These are phyloP conservation scores for Fusarium proliferatum DNA, from an alignment of 2,329 filamentous ascomycete genomes.

Conservation along the genomic window DNA sequence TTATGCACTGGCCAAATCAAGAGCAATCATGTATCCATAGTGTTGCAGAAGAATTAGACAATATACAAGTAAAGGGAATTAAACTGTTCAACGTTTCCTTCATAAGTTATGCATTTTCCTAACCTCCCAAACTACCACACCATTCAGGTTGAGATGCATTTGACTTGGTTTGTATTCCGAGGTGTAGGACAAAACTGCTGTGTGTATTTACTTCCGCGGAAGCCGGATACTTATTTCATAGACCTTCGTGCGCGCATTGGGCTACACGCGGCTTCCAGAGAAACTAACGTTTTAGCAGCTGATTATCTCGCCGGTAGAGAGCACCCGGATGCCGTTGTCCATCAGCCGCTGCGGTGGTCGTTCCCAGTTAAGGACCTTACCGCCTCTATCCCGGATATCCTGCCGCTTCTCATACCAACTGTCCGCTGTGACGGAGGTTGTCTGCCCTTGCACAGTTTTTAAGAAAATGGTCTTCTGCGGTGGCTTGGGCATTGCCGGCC, in stretches of 20 bases:
- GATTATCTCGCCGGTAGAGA: background rate
- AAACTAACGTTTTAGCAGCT: background rate
- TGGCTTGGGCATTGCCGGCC: slow-evolving; percentile 28
- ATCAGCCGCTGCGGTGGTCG: background rate
- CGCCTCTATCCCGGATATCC: background rate
- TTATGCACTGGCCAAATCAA: fast-evolving
- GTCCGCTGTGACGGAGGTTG: background rate
- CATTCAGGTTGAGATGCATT: background rate
- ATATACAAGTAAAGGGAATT: fast-evolving
- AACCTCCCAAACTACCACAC: background rate
- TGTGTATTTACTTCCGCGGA: background rate
- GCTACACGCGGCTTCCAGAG: fast-evolving
- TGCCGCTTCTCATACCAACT: background rate
- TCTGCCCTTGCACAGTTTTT: background rate
- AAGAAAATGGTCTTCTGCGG: background rate
- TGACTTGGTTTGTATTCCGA: background rate
- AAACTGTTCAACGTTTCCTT: background rate
- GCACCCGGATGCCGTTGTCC: background rate
- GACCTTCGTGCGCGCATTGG: background rate
- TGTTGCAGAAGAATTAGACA: fast-evolving
- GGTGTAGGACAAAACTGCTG: background rate
- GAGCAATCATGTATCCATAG: fast-evolving
- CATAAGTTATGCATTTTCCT: background rate
- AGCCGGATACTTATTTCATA: background rate
- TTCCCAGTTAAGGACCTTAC: background rate